Evolutionary conservation across 2,329 filamentous ascomycete species (phyloP).

Genomic region (Penicillium sp.): DNA sequence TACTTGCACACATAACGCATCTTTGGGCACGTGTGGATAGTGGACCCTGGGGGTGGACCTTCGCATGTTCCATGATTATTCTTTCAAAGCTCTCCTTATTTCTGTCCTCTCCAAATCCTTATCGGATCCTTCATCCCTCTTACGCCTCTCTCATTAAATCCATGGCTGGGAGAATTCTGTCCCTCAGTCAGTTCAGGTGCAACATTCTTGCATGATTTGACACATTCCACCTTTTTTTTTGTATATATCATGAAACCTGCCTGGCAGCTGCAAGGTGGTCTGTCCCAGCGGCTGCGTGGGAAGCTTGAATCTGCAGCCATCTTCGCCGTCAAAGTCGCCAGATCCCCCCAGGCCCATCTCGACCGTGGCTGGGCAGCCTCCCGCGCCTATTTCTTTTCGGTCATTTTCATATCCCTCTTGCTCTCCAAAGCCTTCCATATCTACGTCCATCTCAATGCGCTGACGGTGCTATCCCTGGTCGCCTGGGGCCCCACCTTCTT

Average conservation of each 20-base stretch:
- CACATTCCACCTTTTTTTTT: background rate
- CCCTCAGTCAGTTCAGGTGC: background rate
- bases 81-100: background rate
- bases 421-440: slow-evolving; percentile 16
- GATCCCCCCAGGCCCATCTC: slow-evolving; percentile 11
- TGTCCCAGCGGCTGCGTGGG: background rate
- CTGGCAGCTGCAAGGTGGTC: background rate
- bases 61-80: background rate
- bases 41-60: background rate
- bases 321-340: slow-evolving; percentile 4
- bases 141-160: background rate
- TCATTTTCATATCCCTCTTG: slow-evolving; percentile 14
- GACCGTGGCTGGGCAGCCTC: slow-evolving; percentile 8
- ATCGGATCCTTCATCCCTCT: background rate
- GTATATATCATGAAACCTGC: slow-evolving; percentile 8
- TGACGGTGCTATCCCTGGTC: slow-evolving; percentile 3
- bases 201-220: background rate
- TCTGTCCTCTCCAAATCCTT: background rate
- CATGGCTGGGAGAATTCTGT: background rate
- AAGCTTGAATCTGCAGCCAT: slow-evolving; percentile 1
- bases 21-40: background rate
- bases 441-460: slow-evolving; percentile 3
- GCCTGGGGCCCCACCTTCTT: slow-evolving; percentile 17
- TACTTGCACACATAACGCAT: background rate
- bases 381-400: slow-evolving; percentile 12